Percentiles rank a stretch among this genome's conserved stretches.
Evolutionary conservation across 345 rosid genomes (phyloP).

Genomic region (Pistacia vera): DNA sequence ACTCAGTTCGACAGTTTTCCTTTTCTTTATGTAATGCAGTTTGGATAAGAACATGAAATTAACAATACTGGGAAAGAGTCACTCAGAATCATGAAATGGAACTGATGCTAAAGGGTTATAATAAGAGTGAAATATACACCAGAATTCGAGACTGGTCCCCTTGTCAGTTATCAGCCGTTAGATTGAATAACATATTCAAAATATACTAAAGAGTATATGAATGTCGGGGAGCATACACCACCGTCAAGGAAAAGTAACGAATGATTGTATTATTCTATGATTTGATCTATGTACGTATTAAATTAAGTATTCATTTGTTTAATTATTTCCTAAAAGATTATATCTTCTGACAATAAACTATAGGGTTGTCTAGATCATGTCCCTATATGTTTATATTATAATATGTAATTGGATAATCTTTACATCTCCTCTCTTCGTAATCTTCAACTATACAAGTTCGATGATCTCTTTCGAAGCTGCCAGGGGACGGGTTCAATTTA

Average conservation of each 20-base stretch:
- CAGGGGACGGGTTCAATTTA: background rate
- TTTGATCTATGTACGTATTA: background rate
- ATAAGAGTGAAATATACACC: no score
- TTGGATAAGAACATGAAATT: no score
- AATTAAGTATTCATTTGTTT: background rate
- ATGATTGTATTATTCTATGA: constrained; percentile 3
- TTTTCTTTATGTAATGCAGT: no score
- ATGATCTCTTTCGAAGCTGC: background rate
- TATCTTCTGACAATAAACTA: constrained; percentile 1
- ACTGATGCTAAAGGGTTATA: no score
- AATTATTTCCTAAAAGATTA: background rate
- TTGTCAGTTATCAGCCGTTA: no score
- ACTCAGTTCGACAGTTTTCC: no score
- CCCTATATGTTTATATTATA: background rate
- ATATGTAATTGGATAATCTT: background rate
- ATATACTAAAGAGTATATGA: no score
- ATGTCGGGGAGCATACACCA: background rate
- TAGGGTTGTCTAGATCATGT: background rate
- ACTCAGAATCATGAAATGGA: no score
- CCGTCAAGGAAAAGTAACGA: constrained; percentile 15
- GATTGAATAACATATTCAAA: no score
- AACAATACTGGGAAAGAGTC: no score
- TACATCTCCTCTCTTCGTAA: background rate
- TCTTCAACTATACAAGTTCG: constrained; percentile 1
- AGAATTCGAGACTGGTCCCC: no score